phyloP scores from a whole-genome alignment of 2,329 filamentous ascomycete genomes.

The Chaetomium globosum region DNA sequence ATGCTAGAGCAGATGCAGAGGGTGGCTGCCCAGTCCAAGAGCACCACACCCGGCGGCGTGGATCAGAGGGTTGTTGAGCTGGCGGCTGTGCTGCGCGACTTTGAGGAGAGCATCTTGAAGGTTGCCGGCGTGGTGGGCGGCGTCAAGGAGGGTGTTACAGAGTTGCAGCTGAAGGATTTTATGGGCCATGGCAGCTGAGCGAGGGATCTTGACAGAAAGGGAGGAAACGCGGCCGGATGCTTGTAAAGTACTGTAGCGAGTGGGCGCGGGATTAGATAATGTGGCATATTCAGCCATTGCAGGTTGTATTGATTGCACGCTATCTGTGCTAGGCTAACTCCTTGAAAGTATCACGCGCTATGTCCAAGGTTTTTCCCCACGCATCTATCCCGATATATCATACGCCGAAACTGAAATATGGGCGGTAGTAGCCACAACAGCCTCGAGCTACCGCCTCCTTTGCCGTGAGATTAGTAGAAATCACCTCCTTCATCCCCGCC shows the following conservation, averaged over 20 bases:
- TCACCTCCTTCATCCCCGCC: slow-evolving; percentile 53
- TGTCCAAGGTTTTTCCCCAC: neutral
- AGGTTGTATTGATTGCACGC: slow-evolving; percentile 3
- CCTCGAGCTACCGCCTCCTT: neutral
- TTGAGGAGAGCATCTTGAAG: slow-evolving; percentile 65
- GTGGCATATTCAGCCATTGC: slow-evolving; percentile 15
- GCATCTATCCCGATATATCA: slow-evolving; percentile 2
- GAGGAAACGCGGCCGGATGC: neutral
- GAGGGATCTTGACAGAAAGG: slow-evolving; percentile 2
- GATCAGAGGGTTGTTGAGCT: slow-evolving; percentile 56
- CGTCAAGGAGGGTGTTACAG: slow-evolving; percentile 63
- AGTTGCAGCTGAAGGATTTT: slow-evolving; percentile 56
- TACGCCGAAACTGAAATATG: slow-evolving; percentile 24
- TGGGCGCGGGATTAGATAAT: neutral
- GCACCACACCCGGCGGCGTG: slow-evolving; percentile 42
- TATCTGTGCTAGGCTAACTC: neutral
- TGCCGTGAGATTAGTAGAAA: slow-evolving; percentile 33
- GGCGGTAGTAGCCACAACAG: neutral
- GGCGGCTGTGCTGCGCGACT: slow-evolving; percentile 63
- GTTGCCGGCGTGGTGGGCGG: slow-evolving; percentile 63
- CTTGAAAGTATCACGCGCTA: slow-evolving; percentile 23
- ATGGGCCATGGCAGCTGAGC: slow-evolving; percentile 41
- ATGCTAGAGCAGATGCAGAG: slow-evolving; percentile 63
- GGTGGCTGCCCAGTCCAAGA: slow-evolving; percentile 41
- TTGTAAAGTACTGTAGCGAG: slow-evolving; percentile 20